Conservation (phyloP, 306 rosid species). For the Castanea crenata region DNA sequence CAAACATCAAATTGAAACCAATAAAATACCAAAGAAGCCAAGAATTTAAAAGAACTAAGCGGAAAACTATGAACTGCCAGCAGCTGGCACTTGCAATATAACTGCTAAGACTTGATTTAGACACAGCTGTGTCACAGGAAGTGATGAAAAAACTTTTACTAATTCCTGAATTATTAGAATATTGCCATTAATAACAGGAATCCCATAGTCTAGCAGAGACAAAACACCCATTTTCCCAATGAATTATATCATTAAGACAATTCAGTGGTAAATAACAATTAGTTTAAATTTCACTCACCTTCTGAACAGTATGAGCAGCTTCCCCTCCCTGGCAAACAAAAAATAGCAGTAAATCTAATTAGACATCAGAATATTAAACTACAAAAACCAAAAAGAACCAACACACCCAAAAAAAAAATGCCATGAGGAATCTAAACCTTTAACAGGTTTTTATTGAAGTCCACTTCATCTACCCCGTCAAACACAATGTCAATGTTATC, state of each 20-base stretch:
- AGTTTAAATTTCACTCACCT: neutral
- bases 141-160: too few species aligned
- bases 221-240: neutral
- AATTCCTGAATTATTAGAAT: too few species aligned
- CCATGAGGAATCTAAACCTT: slow-evolving; percentile 5
- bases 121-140: neutral
- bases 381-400: neutral
- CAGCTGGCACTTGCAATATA: neutral
- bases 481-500: slow-evolving; percentile 17
- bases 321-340: slow-evolving; percentile 4
- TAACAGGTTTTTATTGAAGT: slow-evolving; percentile 13
- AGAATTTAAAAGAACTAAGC: neutral
- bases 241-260: neutral
- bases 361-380: neutral
- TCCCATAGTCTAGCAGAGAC: neutral
- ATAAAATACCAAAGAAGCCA: neutral
- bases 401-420: neutral
- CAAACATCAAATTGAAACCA: neutral
- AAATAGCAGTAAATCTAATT: neutral
- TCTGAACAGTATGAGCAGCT: slow-evolving; percentile 24
- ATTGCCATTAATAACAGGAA: too few species aligned
- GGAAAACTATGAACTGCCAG: neutral
- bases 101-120: neutral
- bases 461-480: slow-evolving; percentile 24
- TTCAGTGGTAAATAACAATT: neutral